Evolutionary conservation across 257 asterid species (phyloP).

Genomic region (Eucommia ulmoides): DNA sequence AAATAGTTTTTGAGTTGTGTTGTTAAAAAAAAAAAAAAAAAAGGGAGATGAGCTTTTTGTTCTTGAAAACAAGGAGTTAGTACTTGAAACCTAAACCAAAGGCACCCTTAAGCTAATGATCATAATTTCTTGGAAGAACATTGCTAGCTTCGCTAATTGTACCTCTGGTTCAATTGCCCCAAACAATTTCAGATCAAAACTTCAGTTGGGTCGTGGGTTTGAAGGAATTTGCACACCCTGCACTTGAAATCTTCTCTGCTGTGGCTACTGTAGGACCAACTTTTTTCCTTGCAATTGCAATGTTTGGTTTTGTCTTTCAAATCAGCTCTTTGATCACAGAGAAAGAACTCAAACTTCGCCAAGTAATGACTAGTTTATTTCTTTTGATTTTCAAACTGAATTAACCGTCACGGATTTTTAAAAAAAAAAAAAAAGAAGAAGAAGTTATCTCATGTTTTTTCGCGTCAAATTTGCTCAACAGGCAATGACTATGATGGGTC

Average conservation of each 20-base stretch:
- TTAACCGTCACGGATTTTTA: constrained; percentile 7
- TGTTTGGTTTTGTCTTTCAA: constrained; percentile 93
- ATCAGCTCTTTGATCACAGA: constrained; percentile 62
- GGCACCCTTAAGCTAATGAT: no score
- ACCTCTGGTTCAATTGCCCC: constrained; percentile 7
- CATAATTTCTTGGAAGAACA: no score
- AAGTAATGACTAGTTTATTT: constrained; percentile 33
- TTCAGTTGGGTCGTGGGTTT: constrained; percentile 66
- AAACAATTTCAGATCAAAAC: constrained; percentile 40
- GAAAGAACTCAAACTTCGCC: constrained; percentile 91
- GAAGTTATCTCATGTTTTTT: constrained; percentile 10
- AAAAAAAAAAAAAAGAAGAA: no score
- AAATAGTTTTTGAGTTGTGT: no score
- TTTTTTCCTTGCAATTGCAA: constrained; percentile 82
- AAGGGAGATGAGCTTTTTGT: no score
- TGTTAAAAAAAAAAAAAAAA: no score
- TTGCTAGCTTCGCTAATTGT: not conserved
- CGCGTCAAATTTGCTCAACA: constrained; percentile 17
- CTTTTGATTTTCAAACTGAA: constrained; percentile 7
- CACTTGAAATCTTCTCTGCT: constrained; percentile 44
- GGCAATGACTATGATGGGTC: constrained; percentile 98
- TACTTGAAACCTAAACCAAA: no score
- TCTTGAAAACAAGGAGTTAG: no score
- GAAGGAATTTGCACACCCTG: constrained; percentile 85
- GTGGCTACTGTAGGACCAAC: constrained; percentile 62